Evolutionary conservation across 2,329 filamentous ascomycete species (phyloP), one percentile per base, ranked within the genome.

Genomic region (Xylariaceae sp.): DNA sequence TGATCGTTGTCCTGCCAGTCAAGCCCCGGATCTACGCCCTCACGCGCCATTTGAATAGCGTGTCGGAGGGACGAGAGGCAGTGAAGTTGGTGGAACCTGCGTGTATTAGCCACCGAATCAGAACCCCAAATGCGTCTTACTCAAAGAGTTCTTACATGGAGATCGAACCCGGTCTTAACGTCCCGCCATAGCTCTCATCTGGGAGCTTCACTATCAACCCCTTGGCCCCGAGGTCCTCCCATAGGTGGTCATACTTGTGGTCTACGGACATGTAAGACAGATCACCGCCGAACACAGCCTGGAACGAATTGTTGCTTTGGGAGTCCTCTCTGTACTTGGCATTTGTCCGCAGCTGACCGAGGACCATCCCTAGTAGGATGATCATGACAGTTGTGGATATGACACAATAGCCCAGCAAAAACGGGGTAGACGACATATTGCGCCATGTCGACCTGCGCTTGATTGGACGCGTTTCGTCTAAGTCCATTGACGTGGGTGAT

Each of bases 1-100:
- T 46, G 29, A n/a, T 46, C 43, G n/a, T 46, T 46, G 32, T 46
- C 43, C 16, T 46, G 43, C 43, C 43, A 46, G 43, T 46, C 43
- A 7, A 46, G 43, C 10, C 43, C 43, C 26, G 43, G 43, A 21
- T 46, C 43, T 9, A 19, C 9, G 8, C 43, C 43, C 29, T 46
- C 43, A 9, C 43, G 43, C 6, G 43, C 43, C n/a, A 16, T 13
- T 16, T 46, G 43, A 16, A 46, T 46, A 2, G 43, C 43, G 10
- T 46, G 29, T 10, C 43, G 43, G 32, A 46, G 43, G 10, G 43
- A 46, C 34, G 43, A 46, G 21, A 46, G 43, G 29, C 43, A 46
- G 18, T 46, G 43, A 34, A 46, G 43, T 34, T 46, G 43, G 13
- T 46, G 43, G 15, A 46, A 46, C 43, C 43, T 46, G 3, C 4